Evolutionary conservation across 176 grass and related monocot genomes (phyloP), one percentile per base, ranked within the genome.

Genomic region (Carex kokanica): DNA sequence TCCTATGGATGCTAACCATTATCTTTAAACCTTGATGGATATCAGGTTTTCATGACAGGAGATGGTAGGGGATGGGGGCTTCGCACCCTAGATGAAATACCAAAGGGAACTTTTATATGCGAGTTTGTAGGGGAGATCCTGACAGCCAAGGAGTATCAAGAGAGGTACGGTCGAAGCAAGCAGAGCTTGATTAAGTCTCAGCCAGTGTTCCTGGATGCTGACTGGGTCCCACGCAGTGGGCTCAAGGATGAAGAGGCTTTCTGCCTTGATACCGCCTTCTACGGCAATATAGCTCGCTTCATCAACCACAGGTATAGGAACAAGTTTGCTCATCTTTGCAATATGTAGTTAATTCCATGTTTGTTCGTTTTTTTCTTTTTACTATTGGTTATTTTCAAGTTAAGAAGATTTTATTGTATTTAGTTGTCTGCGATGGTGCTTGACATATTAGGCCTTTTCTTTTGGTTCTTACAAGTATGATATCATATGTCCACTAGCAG

Each of bases 21-120:
- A 20, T 13, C 83, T 24, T 24, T 20, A 85, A 43, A 43, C 66
- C 36, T 41, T 43, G 36, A 55, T 31, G 38, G 11, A 55, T 25
- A 77, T 21, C 60, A 97, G 91, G 90, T 94, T 41, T 97, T 94
- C 85, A 85, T 92, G 78, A 97, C 84, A 38, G 17, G 63, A 10
- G 84, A 94, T 64, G 86, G 88, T 56, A 97, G 89, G 78, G 94
- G 94, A 55, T 97, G 94, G 91, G 94, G 94, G 31, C 49, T 94
- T 17, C 70, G 84, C 0, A 84, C 90, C 6, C 62, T 90, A 68
- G 91, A 97, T 25, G 90, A 91, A 60, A 77, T 97, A 77, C 91
- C 94, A 54, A 94, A 89, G 91, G 94, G 94, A 52, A 55, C 89
- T 43, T 94, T 97, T 87, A 85, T 97, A 7, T 94, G 91, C 49